phyloP scores from a whole-genome alignment of 805 yeast genomes.

The Candida nemodendra region DNA sequence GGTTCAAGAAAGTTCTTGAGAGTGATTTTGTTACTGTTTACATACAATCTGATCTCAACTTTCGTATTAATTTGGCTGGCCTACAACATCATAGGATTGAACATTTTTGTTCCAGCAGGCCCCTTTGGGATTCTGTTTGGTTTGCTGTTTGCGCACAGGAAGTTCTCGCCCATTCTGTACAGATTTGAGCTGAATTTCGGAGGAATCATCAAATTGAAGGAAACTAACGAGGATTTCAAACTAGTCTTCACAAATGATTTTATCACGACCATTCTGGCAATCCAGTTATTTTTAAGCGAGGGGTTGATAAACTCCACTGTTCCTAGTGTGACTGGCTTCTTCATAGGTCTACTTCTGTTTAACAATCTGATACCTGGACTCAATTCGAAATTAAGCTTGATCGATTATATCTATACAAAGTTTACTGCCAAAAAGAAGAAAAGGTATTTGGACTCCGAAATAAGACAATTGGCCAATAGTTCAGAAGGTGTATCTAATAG shows the following conservation, averaged over 20 bases:
- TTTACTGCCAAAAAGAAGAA: constrained; percentile 8
- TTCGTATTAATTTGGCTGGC: constrained; percentile 33
- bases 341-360: constrained; percentile 43
- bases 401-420: constrained; percentile 18
- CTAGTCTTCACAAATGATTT: constrained; percentile 35
- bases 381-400: constrained; percentile 25
- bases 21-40: constrained; percentile 40
- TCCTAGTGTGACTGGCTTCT: constrained; percentile 41
- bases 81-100: constrained; percentile 33
- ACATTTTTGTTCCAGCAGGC: constrained; percentile 46
- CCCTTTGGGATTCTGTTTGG: constrained; percentile 41
- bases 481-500: constrained; percentile 1
- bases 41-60: constrained; percentile 46
- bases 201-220: constrained; percentile 20
- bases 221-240: constrained; percentile 20
- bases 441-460: constrained; percentile 11
- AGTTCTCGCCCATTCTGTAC: constrained; percentile 41
- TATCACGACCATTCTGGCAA: constrained; percentile 25
- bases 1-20: constrained; percentile 57
- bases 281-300: constrained; percentile 45
- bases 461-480: constrained; percentile 15
- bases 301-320: constrained; percentile 35
- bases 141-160: constrained; percentile 39
- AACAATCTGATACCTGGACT: constrained; percentile 44
- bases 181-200: constrained; percentile 37